Base-by-base conservation (phyloP, 371 early-diverging fungal genomes). In the Mortierella sp. region DNA sequence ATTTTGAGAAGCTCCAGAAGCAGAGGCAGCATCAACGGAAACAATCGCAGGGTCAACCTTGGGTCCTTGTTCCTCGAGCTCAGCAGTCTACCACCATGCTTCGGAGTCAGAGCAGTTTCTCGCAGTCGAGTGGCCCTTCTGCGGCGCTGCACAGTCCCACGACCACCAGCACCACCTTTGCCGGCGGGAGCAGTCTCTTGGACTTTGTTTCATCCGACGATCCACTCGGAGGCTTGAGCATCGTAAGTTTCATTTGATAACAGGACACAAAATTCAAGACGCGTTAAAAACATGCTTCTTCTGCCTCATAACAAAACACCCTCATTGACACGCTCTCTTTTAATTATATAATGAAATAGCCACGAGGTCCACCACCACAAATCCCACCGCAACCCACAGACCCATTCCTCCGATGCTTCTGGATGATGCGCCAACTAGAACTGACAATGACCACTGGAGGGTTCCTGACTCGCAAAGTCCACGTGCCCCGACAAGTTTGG, bases 401-500 rank as follows among this genome's bases (percentile, higher is more conserved):
- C 68, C 74, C 79, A 38, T 84, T 83, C 72, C 75, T 90, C 46
- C 88, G 87, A 16, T 82, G 81, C 18, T 90, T 89, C 74, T 90
- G 90, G 90, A 56, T 89, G 32, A 89, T 90, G 86, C 87, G 80
- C 21, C 75, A 75, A 16, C 72, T 90, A 27, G 89, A 89, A 56
- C 84, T 84, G 48, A 86, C 89, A 43, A 90, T 90, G 88, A 87
- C 88, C 2, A 75, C 74, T 2, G 90, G 90, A 6, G 90, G 90
- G 29, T 90, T 87, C 75, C 44, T 90, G 27, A 86, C 89, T 8
- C 71, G 63, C 7, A 83, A 80, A 51, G 63, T 90, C 41, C 88
- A 77, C 73, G 81, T 90, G 21, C 90, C 90, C 8, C 78, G 78
- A 6, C 60, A 80, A 72, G 74, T 88, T 27, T 90, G 90, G 90